Evolutionary conservation across 2,329 filamentous ascomycete species (phyloP).

Genomic region (Venturia oleaginea): DNA sequence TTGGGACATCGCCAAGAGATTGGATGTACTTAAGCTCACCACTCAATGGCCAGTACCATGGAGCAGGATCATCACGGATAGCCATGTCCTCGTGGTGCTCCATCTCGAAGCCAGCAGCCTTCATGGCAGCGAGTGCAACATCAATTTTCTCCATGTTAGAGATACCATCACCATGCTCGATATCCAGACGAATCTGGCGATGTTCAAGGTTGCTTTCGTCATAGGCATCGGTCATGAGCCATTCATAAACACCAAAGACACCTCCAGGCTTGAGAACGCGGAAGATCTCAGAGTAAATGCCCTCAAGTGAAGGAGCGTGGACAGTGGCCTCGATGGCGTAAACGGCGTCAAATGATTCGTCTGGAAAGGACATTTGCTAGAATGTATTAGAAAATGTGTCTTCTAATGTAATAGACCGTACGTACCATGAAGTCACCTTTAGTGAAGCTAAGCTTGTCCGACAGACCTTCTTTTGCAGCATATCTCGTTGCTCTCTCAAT

Average conservation of each 20-base stretch:
- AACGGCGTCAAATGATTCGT: slow-evolving; percentile 86
- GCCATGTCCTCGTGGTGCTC: slow-evolving; percentile 81
- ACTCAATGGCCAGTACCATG: slow-evolving; percentile 91
- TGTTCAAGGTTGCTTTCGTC: slow-evolving; percentile 82
- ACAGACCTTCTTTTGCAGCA: slow-evolving; percentile 70
- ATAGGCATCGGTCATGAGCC: slow-evolving; percentile 96
- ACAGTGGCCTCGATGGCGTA: slow-evolving; percentile 97
- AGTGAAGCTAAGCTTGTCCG: slow-evolving; percentile 71
- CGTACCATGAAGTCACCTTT: slow-evolving; percentile 93
- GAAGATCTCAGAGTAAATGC: slow-evolving; percentile 91
- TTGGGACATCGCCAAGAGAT: slow-evolving; percentile 69
- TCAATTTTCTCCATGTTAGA: slow-evolving; percentile 90
- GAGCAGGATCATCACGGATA: slow-evolving; percentile 58
- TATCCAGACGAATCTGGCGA: slow-evolving; percentile 83
- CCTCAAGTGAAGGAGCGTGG: slow-evolving; percentile 82
- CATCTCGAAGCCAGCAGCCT: slow-evolving; percentile 78
- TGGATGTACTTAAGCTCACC: slow-evolving; percentile 79
- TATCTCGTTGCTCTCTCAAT: slow-evolving; percentile 87
- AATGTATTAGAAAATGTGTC: slow-evolving; percentile 11
- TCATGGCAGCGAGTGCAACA: slow-evolving; percentile 74
- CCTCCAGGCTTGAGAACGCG: slow-evolving; percentile 93
- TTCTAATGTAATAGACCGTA: neutral
- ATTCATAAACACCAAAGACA: slow-evolving; percentile 95
- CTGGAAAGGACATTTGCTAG: slow-evolving; percentile 87
- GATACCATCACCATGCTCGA: slow-evolving; percentile 93